Evolutionary conservation across 2,329 filamentous ascomycete genomes (phyloP), one percentile per base, ranked within the genome.

Genomic region (Colletotrichum aenigma): DNA sequence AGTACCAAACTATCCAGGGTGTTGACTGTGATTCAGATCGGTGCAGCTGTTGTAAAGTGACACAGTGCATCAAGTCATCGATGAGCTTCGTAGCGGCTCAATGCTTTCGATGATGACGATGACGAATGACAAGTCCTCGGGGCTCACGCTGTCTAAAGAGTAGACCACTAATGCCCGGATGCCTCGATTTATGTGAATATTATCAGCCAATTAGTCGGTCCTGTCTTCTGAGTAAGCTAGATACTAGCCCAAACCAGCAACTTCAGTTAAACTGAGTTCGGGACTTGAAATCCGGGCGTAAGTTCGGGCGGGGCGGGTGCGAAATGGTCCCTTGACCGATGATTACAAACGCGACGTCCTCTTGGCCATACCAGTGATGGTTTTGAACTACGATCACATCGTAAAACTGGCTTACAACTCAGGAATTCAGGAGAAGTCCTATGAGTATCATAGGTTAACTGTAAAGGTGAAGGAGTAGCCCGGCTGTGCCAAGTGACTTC

Each of bases 21-120:
- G 6, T 1, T 48, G 43, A 13, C 0, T 21, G 0, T 7, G 4
- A 21, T 0, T 52, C n/a, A 21, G 43, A 21, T 4, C 6, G 2
- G n/a, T 21, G 2, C 2, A 12, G 4, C 10, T 52, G 6, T 13
- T 3, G 6, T 21, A 3, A 13, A 7, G 3, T 52, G 43, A 7
- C 10, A 21, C 6, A 18, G 3, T 4, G 2, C n/a, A 52, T 0
- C 43, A 7, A 21, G n/a, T 3, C 3, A 48, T 48, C 10, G 3
- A 7, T 0, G n/a, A 12, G n/a, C 9, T 48, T 3, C 18, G 2
- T 13, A 48, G n/a, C 2, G n/a, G 2, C 43, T 21, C 18, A 48
- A 48, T 3, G 0, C 0, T 18, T 38, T 38, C 36, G 0, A 16
- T 0, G 38, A 43, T 18, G 15, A 38, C 7, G 38, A 9, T 48